These are phyloP conservation scores for Podila horticola DNA, from an alignment of 192 early-diverging fungal genomes.

Conservation along the genomic window DNA sequence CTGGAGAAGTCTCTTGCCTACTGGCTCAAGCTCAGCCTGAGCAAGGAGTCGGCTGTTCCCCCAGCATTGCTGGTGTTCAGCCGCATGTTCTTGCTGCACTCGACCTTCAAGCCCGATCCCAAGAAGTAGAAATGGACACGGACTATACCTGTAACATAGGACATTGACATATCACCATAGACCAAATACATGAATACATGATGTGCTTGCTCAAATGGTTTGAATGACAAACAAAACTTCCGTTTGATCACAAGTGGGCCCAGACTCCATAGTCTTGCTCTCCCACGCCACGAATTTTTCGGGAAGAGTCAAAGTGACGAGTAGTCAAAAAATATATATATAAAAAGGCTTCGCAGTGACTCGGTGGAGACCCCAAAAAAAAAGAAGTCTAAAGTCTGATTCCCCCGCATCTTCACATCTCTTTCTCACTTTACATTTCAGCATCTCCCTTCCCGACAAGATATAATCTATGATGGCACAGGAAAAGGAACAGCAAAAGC, in stretches of 20 bases:
- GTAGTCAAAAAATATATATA: no score
- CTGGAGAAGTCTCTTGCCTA: conserved; percentile 55
- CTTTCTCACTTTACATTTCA: not conserved
- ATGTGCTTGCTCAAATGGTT: no score
- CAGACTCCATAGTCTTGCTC: not conserved
- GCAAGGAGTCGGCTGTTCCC: conserved; percentile 40
- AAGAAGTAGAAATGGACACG: conserved; percentile 16
- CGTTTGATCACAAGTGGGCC: no score
- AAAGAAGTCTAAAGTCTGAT: no score
- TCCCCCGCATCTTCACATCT: not conserved
- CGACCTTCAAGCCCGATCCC: conserved; percentile 51
- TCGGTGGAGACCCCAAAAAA: not conserved
- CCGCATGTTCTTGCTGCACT: conserved; percentile 63
- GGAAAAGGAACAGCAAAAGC: conserved; percentile 25
- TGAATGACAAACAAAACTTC: no score
- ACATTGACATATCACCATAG: not conserved
- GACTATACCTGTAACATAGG: not conserved
- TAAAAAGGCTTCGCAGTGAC: not conserved
- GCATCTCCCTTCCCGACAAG: not conserved
- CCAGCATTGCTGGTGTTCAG: conserved; percentile 60
- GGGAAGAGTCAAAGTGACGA: conserved; percentile 1
- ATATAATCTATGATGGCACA: conserved; percentile 10
- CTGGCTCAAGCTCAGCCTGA: conserved; percentile 56
- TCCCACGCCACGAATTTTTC: conserved; percentile 16
- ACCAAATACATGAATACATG: no score